Base-by-base conservation (phyloP, 23 red algal genomes). In the Agarophyton chilense region DNA sequence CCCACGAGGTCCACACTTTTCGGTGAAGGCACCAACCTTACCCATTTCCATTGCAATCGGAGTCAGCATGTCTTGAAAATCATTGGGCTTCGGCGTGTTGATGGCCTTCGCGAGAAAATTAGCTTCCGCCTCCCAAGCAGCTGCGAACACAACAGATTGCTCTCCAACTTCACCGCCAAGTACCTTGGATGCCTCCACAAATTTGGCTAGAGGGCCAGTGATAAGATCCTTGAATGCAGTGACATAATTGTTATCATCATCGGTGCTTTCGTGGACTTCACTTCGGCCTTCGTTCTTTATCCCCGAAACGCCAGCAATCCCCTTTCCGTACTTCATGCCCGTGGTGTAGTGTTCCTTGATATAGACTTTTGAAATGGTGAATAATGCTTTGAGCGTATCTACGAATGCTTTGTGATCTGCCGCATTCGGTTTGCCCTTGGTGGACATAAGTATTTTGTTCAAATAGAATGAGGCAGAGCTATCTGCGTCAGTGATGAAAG, bases 11-110 rank as follows among this genome's bases (percentile, higher is more conserved):
- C 77, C 71, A 16, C 53, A 55, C n/a, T 82, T 68, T 41, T 81
- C 79, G 1, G 49, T 77, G 12, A 90, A 9, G 13, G 80, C 38
- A 9, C 38, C 72, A 26, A 90, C 93, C 2, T 77, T 73, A 4
- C 77, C 86, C 86, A 95, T 95, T 51, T 75, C 66, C 4, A 55
- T 73, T 42, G 77, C 86, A 42, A 95, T 95, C 19, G 80, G 79
- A 42, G 72, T 62, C 1, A 95, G 47, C 56, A 95, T 72, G 11
- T 78, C 44, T 65, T 95, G 93, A 19, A 91, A 73, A 67, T 89
- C 93, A 52, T 83, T 82, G 31, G 93, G 93, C 45, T 90, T 91
- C 13, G 54, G 51, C n/a, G 65, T 91, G 22, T 17, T 72, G 24
- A 74, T 50, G 10, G 81, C 93, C 22, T 35, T 85, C 28, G 56